Evolutionary conservation across 768 basidiomycete species (phyloP).

Genomic region (Rhodotorula diobovata): DNA sequence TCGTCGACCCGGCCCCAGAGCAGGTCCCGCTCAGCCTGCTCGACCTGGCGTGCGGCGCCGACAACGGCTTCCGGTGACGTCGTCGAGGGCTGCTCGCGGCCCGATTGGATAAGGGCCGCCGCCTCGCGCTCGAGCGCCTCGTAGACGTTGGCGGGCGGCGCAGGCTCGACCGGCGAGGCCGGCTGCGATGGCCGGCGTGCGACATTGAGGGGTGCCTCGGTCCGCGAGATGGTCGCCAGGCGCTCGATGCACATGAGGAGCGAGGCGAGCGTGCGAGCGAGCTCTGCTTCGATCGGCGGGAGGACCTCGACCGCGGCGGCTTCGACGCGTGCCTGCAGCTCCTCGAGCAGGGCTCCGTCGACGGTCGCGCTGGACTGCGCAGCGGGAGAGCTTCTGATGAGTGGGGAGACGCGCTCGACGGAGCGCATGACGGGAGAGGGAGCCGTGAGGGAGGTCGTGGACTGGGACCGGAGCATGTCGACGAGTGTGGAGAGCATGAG

Average conservation of each 20-base stretch:
- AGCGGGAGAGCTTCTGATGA: constrained; percentile 57
- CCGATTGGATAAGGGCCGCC: constrained; percentile 59
- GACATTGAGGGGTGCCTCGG: constrained; percentile 21
- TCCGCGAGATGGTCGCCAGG: constrained; percentile 51
- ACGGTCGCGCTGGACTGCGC: constrained; percentile 49
- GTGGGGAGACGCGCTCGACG: constrained; percentile 61
- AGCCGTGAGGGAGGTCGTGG: constrained; percentile 14
- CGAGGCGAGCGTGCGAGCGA: constrained; percentile 65
- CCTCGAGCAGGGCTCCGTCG: constrained; percentile 59
- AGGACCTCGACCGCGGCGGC: constrained; percentile 50
- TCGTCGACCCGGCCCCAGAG: constrained; percentile 72
- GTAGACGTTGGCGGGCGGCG: constrained; percentile 47
- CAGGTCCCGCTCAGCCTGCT: constrained; percentile 58
- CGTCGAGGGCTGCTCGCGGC: constrained; percentile 42
- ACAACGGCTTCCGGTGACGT: constrained; percentile 51
- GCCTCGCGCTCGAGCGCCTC: constrained; percentile 64
- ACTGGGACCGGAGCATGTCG: constrained; percentile 57
- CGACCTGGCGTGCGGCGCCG: constrained; percentile 53
- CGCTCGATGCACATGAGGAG: constrained; percentile 66
- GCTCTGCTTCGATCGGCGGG: constrained; percentile 55
- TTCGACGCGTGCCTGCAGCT: constrained; percentile 58
- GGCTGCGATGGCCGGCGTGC: background rate
- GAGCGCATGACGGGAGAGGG: constrained; percentile 47
- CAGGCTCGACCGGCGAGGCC: constrained; percentile 16
- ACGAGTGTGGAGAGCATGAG: constrained; percentile 60